Evolutionary conservation across 2,329 filamentous ascomycete species (phyloP).

Genomic region (Calonectria montana): DNA sequence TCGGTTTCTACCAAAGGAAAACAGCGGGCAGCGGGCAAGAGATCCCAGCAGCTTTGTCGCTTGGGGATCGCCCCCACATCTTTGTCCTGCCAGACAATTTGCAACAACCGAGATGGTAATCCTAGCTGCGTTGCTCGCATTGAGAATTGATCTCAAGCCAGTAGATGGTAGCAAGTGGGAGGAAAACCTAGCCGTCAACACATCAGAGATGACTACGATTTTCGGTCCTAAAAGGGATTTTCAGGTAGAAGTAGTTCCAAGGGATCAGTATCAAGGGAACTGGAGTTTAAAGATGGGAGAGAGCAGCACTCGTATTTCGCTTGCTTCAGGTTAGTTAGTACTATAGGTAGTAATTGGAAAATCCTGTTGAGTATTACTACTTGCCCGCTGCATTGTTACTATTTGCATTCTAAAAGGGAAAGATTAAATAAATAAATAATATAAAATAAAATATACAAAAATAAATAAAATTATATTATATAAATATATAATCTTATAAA

Average conservation of each 20-base stretch:
- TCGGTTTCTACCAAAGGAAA: slow-evolving; percentile 27
- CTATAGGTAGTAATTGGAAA: background rate
- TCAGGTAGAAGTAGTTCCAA: slow-evolving; percentile 21
- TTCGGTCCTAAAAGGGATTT: slow-evolving; percentile 30
- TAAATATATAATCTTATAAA: background rate
- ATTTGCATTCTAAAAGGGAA: too few species aligned
- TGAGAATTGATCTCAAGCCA: slow-evolving; percentile 13
- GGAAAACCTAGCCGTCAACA: slow-evolving; percentile 14
- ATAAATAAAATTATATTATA: too few species aligned
- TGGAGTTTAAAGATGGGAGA: slow-evolving; percentile 41
- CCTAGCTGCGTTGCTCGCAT: slow-evolving; percentile 25
- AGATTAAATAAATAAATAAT: too few species aligned
- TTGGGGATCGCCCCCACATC: slow-evolving; percentile 44
- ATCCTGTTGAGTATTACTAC: too few species aligned
- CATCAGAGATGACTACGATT: slow-evolving; percentile 19
- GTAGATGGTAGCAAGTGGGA: slow-evolving; percentile 3
- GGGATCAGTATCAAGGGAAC: slow-evolving; percentile 23
- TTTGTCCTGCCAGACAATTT: slow-evolving; percentile 45
- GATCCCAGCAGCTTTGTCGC: slow-evolving; percentile 47
- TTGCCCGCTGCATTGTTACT: too few species aligned
- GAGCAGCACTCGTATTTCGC: slow-evolving; percentile 37
- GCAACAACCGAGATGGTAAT: slow-evolving; percentile 43
- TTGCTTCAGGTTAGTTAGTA: slow-evolving; percentile 37
- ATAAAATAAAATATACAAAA: too few species aligned
- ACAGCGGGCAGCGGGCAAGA: slow-evolving; percentile 31